Evolutionary conservation across 768 basidiomycete genomes (phyloP).

Genomic region (Kockovaella imperatae): DNA sequence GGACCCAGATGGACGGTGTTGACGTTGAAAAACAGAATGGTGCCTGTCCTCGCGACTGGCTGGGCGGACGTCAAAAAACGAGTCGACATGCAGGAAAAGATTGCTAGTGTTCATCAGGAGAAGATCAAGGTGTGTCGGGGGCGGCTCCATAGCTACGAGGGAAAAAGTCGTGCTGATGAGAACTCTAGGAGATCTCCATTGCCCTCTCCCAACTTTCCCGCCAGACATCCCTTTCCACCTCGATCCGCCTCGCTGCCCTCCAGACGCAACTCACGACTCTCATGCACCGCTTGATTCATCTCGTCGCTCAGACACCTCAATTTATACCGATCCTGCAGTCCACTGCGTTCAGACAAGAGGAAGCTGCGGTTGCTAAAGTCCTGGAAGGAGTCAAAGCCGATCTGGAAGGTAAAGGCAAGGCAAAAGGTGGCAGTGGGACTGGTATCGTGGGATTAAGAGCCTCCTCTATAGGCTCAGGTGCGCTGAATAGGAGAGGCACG

Average conservation of each 20-base stretch:
- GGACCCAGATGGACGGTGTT: not conserved
- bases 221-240: constrained; percentile 27
- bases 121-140: constrained; percentile 29
- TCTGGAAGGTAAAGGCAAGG: constrained; percentile 29
- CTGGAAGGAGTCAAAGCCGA: constrained; percentile 33
- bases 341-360: constrained; percentile 31
- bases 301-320: constrained; percentile 31
- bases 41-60: constrained; percentile 40
- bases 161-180: not conserved
- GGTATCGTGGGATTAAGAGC: constrained; percentile 5
- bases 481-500: constrained; percentile 4
- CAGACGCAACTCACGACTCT: constrained; percentile 34
- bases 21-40: constrained; percentile 23
- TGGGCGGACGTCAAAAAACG: constrained; percentile 41
- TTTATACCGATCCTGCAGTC: constrained; percentile 37
- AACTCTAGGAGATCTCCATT: constrained; percentile 4
- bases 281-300: constrained; percentile 34
- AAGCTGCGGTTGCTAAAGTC: constrained; percentile 20
- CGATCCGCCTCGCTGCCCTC: constrained; percentile 26
- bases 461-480: no score
- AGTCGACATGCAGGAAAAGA: constrained; percentile 35
- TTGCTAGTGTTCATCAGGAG: constrained; percentile 38
- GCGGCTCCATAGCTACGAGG: not conserved
- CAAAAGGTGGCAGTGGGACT: not conserved
- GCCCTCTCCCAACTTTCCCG: constrained; percentile 22